Evolutionary conservation across 345 rosid species (phyloP).

Genomic region (Populus tremula): DNA sequence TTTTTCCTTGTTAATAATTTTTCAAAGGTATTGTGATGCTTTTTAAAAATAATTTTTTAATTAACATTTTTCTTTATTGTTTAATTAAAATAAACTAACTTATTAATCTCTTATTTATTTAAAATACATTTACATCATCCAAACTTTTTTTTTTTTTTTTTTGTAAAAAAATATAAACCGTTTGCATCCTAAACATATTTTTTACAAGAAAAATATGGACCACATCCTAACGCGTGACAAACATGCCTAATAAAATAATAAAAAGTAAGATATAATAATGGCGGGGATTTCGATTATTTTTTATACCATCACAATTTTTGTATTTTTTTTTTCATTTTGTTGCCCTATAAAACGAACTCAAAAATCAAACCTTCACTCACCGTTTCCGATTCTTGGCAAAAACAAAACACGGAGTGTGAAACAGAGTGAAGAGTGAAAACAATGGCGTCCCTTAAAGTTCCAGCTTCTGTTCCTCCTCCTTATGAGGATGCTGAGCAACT

Average conservation of each 20-base stretch:
- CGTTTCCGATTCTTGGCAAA: slow-evolving; percentile 18
- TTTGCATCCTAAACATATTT: too few relatives aligned
- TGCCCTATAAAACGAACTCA: not conserved
- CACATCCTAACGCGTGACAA: too few relatives aligned
- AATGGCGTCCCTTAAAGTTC: slow-evolving; percentile 78
- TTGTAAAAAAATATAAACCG: too few relatives aligned
- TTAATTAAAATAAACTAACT: too few relatives aligned
- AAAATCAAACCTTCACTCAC: not conserved
- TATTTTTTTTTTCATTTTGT: not conserved
- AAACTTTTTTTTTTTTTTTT: too few relatives aligned
- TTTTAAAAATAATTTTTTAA: too few relatives aligned
- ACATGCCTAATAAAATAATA: too few relatives aligned
- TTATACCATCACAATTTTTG: not conserved
- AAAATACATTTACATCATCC: too few relatives aligned
- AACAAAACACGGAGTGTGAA: not conserved
- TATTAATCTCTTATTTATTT: too few relatives aligned
- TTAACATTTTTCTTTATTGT: too few relatives aligned
- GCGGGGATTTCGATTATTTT: not conserved
- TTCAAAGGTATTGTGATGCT: rapidly evolving
- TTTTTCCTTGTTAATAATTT: too few relatives aligned
- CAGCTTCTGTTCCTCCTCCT: slow-evolving; percentile 59
- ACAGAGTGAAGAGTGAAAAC: slow-evolving; percentile 12
- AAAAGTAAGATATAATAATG: not conserved
- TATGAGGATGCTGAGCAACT: slow-evolving; percentile 90
- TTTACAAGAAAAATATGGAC: too few relatives aligned